Conservation (phyloP, 805 yeast species). For the Myxozyma neglecta region DNA sequence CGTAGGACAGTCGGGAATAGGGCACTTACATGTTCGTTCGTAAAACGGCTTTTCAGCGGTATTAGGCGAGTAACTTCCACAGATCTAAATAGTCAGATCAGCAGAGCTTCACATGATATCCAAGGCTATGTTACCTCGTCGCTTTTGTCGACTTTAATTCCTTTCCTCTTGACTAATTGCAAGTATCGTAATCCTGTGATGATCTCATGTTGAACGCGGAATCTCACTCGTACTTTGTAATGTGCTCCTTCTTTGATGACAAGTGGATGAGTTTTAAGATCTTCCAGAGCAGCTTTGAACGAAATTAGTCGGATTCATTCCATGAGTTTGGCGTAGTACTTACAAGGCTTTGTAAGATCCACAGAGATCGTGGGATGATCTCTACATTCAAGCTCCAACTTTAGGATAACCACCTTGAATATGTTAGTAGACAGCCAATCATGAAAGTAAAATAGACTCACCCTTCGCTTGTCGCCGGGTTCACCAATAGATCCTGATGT, state of each 20-base stretch:
- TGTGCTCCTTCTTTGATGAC: conserved; percentile 75
- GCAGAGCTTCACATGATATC: background rate
- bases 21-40: conserved; percentile 48
- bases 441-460: background rate
- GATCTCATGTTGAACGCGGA: conserved; percentile 85
- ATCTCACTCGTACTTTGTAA: conserved; percentile 70
- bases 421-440: background rate
- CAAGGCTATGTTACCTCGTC: conserved; percentile 58
- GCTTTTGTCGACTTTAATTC: conserved; percentile 79
- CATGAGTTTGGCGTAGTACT: background rate
- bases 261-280: conserved; percentile 63
- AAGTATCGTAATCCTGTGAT: conserved; percentile 86
- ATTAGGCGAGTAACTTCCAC: conserved; percentile 89
- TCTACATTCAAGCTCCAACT: conserved; percentile 69
- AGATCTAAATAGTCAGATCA: conserved; percentile 27
- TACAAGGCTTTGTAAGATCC: conserved; percentile 57
- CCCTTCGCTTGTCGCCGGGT: conserved; percentile 62
- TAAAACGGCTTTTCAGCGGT: conserved; percentile 78
- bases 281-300: conserved; percentile 50
- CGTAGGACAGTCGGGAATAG: background rate
- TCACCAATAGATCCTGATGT: conserved; percentile 51
- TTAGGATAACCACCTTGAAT: conserved; percentile 67
- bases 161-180: conserved; percentile 82
- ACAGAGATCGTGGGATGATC: conserved; percentile 70
- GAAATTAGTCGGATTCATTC: background rate